A percentile compares a stretch with the other conserved stretches of the same genome.
phyloP scores from a whole-genome alignment of 176 grass and related monocot genomes.

The Elymus sibiricus region DNA sequence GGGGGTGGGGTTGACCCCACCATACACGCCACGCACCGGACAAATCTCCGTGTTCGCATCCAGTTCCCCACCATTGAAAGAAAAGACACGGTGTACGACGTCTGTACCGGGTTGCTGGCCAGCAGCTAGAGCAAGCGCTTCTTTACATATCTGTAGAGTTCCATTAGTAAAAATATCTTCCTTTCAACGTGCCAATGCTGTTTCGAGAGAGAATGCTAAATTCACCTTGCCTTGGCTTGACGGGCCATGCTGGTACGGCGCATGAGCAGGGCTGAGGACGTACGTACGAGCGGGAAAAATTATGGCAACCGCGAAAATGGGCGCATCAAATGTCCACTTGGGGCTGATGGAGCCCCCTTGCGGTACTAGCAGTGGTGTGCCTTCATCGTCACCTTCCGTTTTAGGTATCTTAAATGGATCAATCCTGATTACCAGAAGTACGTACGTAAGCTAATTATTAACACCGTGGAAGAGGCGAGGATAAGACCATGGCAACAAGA shows the following conservation, averaged over 20 bases:
- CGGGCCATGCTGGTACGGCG: neutral
- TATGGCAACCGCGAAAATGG: neutral
- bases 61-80: neutral
- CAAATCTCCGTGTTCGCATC: neutral
- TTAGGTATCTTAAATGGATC: neutral
- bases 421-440: neutral
- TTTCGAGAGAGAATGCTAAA: no score
- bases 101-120: neutral
- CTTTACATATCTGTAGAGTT: no score
- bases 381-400: constrained; percentile 17
- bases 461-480: neutral
- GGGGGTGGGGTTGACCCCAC: neutral
- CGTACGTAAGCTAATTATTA: neutral
- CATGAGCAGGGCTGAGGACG: neutral
- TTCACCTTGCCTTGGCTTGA: no score
- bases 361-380: neutral
- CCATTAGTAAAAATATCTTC: neutral
- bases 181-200: no score
- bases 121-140: neutral
- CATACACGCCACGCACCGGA: neutral
- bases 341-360: neutral
- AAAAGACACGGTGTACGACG: neutral
- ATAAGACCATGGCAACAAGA: neutral
- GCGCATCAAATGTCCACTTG: constrained; percentile 1
- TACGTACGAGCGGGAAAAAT: neutral